phyloP scores from a whole-genome alignment of 2,329 filamentous ascomycete genomes.

The Paraphaeosphaeria sporulosa region DNA sequence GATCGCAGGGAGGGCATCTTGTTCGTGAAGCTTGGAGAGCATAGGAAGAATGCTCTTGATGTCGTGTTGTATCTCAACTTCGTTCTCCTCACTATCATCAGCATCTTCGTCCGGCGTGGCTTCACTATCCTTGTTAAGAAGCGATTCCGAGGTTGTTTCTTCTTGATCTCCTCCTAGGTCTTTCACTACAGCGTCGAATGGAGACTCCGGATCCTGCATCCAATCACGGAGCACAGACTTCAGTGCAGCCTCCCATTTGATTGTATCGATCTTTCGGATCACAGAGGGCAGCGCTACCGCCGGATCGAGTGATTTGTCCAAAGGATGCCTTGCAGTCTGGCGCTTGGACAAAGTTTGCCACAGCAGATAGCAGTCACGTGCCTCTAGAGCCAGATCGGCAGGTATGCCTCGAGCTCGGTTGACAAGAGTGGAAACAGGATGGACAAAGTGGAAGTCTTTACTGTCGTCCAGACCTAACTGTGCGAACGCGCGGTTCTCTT shows the following conservation, averaged over 20 bases:
- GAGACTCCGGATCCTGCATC: slow-evolving; percentile 64
- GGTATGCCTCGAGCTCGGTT: slow-evolving; percentile 70
- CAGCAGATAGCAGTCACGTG: slow-evolving; percentile 72
- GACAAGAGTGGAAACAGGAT: slow-evolving; percentile 70
- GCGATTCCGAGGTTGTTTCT: slow-evolving; percentile 13
- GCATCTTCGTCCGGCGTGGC: slow-evolving; percentile 16
- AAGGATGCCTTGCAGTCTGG: slow-evolving; percentile 59
- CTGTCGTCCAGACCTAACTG: slow-evolving; percentile 59
- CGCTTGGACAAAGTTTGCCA: slow-evolving; percentile 70
- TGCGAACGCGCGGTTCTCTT: slow-evolving; percentile 39
- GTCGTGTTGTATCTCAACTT: slow-evolving; percentile 35
- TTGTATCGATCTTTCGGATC: slow-evolving; percentile 70
- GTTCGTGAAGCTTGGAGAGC: slow-evolving; percentile 66
- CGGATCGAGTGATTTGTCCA: slow-evolving; percentile 62
- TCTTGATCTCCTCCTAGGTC: slow-evolving; percentile 47
- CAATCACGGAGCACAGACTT: slow-evolving; percentile 67
- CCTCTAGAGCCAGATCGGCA: slow-evolving; percentile 72
- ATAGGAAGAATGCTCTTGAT: slow-evolving; percentile 63
- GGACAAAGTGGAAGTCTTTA: slow-evolving; percentile 65
- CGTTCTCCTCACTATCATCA: slow-evolving; percentile 31
- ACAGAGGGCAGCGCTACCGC: slow-evolving; percentile 58
- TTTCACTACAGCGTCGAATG: slow-evolving; percentile 60
- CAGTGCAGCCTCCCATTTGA: slow-evolving; percentile 69
- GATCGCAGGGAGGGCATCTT: slow-evolving; percentile 74
- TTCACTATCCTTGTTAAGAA: slow-evolving; percentile 2